Base-by-base conservation (phyloP, 2,329 filamentous ascomycete species). In the Cladosporium sp. region DNA sequence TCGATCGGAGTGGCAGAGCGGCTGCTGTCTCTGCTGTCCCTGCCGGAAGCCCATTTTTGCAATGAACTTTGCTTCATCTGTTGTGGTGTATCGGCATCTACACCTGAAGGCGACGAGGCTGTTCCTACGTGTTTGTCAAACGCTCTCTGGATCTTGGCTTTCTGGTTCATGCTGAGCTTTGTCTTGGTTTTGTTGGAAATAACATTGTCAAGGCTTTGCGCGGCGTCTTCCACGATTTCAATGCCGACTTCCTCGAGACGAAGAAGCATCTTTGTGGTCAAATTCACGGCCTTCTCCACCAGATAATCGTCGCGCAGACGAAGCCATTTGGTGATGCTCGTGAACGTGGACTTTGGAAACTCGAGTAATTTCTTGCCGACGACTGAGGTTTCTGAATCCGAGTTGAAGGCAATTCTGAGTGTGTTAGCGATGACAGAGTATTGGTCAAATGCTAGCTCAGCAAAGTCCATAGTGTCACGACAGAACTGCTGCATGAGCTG, bases 401-500 rank as follows among this genome's bases (percentile, higher is more conserved):
- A 11, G 62, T 73, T 49, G 37, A 15, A 38, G 70, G 19, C 71
- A 70, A 45, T 73, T 71, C 72, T 71, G 51, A 90, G 68, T 11
- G 88, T 86, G 40, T 85, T 86, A 2, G 88, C 82, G 56, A 99
- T 84, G 52, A 96, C 80, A 44, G 84, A 85, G 66, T 95, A 93
- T 60, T 96, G 85, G 36, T 88, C 84, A 63, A 97, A 88, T 1
- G 96, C 78, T 30, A 81, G 79, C 63, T 95, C 88, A 1, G 92
- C 91, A 63, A 96, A 88, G 61, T 97, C 89, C 82, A 99, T 99
- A 12, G 88, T 88, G 64, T 96, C 89, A 58, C 93, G 85, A 64
- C 91, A 96, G 62, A 97, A 96, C 51, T 96, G 85, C 61, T 90
- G 85, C 88, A 99, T 91, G 48, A 82, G 76, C 17, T 76, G 70